Base-by-base conservation (phyloP, 2,329 filamentous ascomycete genomes). In the Apiospora marii region DNA sequence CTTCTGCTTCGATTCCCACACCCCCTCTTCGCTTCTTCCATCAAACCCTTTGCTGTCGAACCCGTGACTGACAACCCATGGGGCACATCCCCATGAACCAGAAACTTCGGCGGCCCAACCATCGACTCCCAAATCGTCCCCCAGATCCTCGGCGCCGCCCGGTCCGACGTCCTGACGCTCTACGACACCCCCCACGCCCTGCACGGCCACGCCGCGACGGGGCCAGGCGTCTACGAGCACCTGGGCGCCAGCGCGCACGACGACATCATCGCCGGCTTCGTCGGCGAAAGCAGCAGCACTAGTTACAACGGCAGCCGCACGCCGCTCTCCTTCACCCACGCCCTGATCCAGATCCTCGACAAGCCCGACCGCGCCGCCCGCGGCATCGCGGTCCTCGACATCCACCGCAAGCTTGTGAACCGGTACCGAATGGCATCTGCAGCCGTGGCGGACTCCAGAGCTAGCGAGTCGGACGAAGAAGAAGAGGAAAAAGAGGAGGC, bases 151-250 rank as follows among this genome's bases (percentile, higher is more conserved):
- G 70, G 41, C 27, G 24, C 64, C 34, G 43, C 30, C 44, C 10
- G 70, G 16, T 49, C 69, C 51, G 70, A 73, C 51, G 67, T 71
- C 43, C 37, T 73, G 43, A 73, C 72, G 14, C 30, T 73, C 10
- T 73, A 71, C 51, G 72, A 73, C 53, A 64, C 43, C n/a, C 48
- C 27, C 5, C n/a, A 30, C 48, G 48, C 37, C 30, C 64, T 71
- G 41, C 67, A 71, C 34, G 72, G 49, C 22, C 6, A 24, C 14
- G 24, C 13, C 27, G 14, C 19, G 14, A 7, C 22, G 4, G 53
- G 67, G 1, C 1, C 49, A 10, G 61, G 67, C 27, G 8, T 73
- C 8, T 73, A 61, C 46, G 72, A 71, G 49, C 69, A 69, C 27
- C 43, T 71, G 22, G 70, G 69, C 19, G 69, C 70, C 24, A 46